These are phyloP conservation scores for Lotmaria passim DNA, from an alignment of 208 protist species.

Conservation along the genomic window DNA sequence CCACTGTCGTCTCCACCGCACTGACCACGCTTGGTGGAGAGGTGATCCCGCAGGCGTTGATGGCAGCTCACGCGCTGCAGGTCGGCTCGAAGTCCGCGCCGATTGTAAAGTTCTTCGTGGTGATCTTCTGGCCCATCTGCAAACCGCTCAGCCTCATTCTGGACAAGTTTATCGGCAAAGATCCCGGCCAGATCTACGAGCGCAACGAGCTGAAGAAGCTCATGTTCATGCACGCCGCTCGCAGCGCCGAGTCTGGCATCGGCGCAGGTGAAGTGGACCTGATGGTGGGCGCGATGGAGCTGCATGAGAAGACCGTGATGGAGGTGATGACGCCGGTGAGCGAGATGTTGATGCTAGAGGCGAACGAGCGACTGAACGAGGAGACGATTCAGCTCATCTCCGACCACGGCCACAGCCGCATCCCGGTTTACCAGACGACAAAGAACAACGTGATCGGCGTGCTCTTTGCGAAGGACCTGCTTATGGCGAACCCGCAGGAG, in stretches of 20 bases:
- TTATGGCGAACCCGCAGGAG: conserved; percentile 95
- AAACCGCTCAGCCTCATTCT: conserved; percentile 94
- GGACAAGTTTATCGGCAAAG: conserved; percentile 91
- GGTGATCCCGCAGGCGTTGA: conserved; percentile 95
- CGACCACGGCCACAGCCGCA: conserved; percentile 93
- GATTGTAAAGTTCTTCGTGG: conserved; percentile 94
- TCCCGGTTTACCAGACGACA: conserved; percentile 92
- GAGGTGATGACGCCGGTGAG: conserved; percentile 96
- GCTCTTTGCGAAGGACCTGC: conserved; percentile 94
- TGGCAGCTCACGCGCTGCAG: conserved; percentile 92
- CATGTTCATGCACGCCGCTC: conserved; percentile 94
- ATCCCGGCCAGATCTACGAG: conserved; percentile 96
- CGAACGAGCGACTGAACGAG: conserved; percentile 90
- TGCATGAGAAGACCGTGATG: conserved; percentile 93
- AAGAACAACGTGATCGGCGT: conserved; percentile 94
- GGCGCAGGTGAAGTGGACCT: conserved; percentile 89
- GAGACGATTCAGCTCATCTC: conserved; percentile 93
- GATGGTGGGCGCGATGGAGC: conserved; percentile 95
- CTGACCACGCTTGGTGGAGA: conserved; percentile 96
- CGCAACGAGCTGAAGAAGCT: conserved; percentile 96
- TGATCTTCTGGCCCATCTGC: conserved; percentile 93
- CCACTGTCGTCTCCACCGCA: conserved; percentile 90
- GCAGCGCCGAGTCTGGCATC: conserved; percentile 86
- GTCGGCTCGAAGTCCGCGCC: conserved; percentile 92
- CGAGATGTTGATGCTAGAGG: conserved; percentile 94